A percentile compares a stretch with the other conserved stretches of the same genome.
Evolutionary conservation across 495 filamentous ascomycete species (phyloP).

Genomic region (Aspergillus sclerotioniger): DNA sequence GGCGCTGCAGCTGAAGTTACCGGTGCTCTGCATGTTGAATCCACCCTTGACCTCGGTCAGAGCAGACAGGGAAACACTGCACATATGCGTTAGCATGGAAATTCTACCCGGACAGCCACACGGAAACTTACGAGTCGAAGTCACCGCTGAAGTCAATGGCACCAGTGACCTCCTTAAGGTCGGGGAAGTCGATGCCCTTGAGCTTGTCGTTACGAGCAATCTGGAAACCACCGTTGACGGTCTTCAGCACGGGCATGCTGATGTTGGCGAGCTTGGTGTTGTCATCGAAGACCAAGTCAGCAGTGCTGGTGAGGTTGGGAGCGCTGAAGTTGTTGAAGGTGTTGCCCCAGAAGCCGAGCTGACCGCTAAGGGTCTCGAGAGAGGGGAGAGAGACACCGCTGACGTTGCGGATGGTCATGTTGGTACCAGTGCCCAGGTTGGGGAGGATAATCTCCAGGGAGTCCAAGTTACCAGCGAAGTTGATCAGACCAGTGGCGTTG

Average conservation of each 20-base stretch:
- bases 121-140: constrained; percentile 69
- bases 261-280: constrained; percentile 77
- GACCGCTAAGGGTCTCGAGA: constrained; percentile 71
- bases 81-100: constrained; percentile 14
- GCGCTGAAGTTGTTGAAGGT: constrained; percentile 64
- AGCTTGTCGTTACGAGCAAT: constrained; percentile 87
- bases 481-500: constrained; percentile 60
- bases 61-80: constrained; percentile 65
- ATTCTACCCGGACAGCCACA: constrained; percentile 1
- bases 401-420: constrained; percentile 89
- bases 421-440: constrained; percentile 70
- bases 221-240: constrained; percentile 72
- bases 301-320: constrained; percentile 77
- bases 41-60: constrained; percentile 78
- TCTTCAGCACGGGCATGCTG: constrained; percentile 63
- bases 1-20: constrained; percentile 54
- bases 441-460: constrained; percentile 70
- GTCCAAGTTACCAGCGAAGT: constrained; percentile 58
- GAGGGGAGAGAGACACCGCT: constrained; percentile 70
- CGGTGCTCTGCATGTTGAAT: constrained; percentile 79
- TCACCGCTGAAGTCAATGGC: constrained; percentile 86
- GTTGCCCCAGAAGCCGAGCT: constrained; percentile 82
- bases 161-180: constrained; percentile 68
- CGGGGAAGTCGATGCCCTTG: constrained; percentile 59
- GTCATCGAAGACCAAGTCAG: constrained; percentile 75